A percentile compares a stretch with the other conserved stretches of the same genome.
Conservation (phyloP, 768 basidiomycete species). For the Boletus coccyginus region DNA sequence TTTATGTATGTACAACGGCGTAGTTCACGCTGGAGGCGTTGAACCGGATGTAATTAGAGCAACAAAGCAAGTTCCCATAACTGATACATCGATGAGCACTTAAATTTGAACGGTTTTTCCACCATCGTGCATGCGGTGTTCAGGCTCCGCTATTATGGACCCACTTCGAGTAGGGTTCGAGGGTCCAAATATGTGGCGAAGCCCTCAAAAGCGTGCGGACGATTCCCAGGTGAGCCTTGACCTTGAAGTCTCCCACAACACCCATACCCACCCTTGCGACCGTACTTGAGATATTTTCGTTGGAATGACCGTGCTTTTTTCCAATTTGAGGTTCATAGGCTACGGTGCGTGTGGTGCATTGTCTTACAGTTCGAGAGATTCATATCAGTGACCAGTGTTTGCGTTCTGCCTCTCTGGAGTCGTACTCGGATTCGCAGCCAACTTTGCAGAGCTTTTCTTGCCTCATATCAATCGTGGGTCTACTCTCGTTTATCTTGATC, state of each 20-base stretch:
- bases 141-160: slow-evolving; percentile 9
- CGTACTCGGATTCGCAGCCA: slow-evolving; percentile 66
- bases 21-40: slow-evolving; percentile 7
- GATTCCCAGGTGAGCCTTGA: slow-evolving; percentile 18
- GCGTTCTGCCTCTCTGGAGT: slow-evolving; percentile 41
- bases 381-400: slow-evolving; percentile 30
- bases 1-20: slow-evolving; percentile 19
- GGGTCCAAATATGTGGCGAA: slow-evolving; percentile 17
- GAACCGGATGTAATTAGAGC: slow-evolving; percentile 15
- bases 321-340: slow-evolving; percentile 49
- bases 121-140: background rate
- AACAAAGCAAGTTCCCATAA: background rate
- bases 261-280: background rate
- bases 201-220: slow-evolving; percentile 2
- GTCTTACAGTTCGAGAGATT: slow-evolving; percentile 15
- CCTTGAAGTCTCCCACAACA: background rate
- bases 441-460: slow-evolving; percentile 67
- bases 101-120: no score
- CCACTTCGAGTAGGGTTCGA: background rate
- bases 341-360: slow-evolving; percentile 41
- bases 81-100: no score
- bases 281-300: background rate
- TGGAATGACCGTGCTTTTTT: slow-evolving; percentile 61
- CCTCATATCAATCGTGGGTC: slow-evolving; percentile 61
- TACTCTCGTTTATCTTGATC: background rate